Base-by-base conservation (phyloP, 192 early-diverging fungal genomes). In the Dissophora globulifera region DNA sequence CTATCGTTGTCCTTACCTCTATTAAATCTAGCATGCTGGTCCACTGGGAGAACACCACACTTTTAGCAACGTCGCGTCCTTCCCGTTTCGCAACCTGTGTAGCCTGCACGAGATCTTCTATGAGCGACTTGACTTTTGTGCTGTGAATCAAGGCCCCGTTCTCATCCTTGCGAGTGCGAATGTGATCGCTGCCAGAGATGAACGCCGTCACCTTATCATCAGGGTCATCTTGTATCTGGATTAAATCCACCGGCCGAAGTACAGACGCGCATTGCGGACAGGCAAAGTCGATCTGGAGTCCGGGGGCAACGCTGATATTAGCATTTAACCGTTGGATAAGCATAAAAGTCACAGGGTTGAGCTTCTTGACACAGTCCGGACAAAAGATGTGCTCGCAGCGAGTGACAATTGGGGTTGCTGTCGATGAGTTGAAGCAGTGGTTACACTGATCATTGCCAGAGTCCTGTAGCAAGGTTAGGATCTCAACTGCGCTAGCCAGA, bases 21-120 rank as follows among this genome's bases (percentile, higher is more conserved):
- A 96, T 87, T 11, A 96, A 50, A 55, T 93, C 88, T 12, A 98
- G 86, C 85, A 96, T 91, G 10, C 79, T 81, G 0, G 95, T 97
- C 87, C 92, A 99, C 70, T 99, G 97, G 26, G 95, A 97, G 78
- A 98, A 99, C 0, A 99, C 91, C 8, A 99, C 93, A 30, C 87
- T 90, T 62, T 96, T 96, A 22, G 83, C 60, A 10, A 52, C 26
- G 20, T 51, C 23, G 15, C 47, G 29, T 2, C 64, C 35, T 10
- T 32, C 31, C 25, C 4, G 20, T 51, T 67, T 58, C 2, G 62
- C 46, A 15, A 20, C 15, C 29, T 76, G 63, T 5, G 50, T 19
- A 33, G 68, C 54, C 32, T 67, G 51, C 12, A 68, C 48, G n/a
- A 87, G 43, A 50, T 87, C 79, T n/a, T 61, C 47, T 25, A 90